Percentiles rank a stretch among this genome's conserved stretches.
phyloP scores from a whole-genome alignment of 139 green algal species.

The Auxenochlorella pyrenoidosa region DNA sequence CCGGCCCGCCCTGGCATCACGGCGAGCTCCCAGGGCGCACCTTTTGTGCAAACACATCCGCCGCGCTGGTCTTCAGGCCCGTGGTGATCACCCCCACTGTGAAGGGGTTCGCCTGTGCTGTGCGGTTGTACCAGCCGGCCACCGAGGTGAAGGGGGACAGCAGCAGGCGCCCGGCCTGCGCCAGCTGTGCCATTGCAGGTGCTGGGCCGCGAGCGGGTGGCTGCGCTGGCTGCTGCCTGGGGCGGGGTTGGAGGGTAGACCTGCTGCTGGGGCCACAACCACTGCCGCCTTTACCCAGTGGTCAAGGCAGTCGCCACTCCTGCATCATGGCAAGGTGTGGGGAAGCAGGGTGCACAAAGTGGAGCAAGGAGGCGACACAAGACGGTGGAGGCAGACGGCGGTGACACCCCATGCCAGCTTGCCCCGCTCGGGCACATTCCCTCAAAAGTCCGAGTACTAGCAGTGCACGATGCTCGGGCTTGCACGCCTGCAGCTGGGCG shows the following conservation, averaged over 20 bases:
- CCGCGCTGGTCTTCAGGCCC: conserved; percentile 85
- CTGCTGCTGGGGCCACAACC: not conserved
- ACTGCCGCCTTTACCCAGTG: too few relatives aligned
- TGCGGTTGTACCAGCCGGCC: conserved; percentile 65
- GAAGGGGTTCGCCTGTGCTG: conserved; percentile 68
- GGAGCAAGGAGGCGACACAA: too few relatives aligned
- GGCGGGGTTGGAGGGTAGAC: not conserved
- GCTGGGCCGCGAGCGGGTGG: not conserved
- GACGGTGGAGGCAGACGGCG: too few relatives aligned
- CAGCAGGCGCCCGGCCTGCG: conserved; percentile 39
- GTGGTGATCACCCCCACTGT: conserved; percentile 82
- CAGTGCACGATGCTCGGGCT: too few relatives aligned
- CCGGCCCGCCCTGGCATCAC: too few relatives aligned
- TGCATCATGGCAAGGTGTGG: not conserved
- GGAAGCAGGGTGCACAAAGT: too few relatives aligned
- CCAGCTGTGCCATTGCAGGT: conserved; percentile 35
- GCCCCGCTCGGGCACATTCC: too few relatives aligned
- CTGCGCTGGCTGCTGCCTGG: not conserved
- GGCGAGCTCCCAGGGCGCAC: too few relatives aligned
- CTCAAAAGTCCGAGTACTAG: too few relatives aligned
- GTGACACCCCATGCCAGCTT: too few relatives aligned
- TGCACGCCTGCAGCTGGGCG: too few relatives aligned
- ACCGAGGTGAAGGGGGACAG: conserved; percentile 55
- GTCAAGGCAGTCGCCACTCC: not conserved
- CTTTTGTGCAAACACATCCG: conserved; percentile 93